These are phyloP conservation scores for Angomonas deanei DNA, from an alignment of 208 protist species.

Conservation along the genomic window DNA sequence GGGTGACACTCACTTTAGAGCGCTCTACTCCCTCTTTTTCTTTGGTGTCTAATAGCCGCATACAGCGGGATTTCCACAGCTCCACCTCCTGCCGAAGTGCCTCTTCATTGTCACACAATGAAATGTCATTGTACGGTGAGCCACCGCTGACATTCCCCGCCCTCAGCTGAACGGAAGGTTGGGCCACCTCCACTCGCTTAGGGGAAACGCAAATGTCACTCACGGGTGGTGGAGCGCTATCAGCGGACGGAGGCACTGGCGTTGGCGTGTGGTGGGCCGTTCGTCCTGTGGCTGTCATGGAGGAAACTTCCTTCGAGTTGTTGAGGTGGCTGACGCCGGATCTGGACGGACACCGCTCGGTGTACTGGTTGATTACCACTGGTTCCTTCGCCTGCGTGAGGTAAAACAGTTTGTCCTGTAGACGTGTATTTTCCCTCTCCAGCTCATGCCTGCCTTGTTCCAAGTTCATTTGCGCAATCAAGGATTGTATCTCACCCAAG, in stretches of 20 bases:
- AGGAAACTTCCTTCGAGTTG: too few species aligned
- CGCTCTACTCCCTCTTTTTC: background rate
- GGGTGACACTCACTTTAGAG: background rate
- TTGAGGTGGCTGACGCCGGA: too few species aligned
- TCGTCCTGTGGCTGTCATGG: too few species aligned
- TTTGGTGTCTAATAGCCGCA: conserved; percentile 22
- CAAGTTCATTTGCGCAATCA: conserved; percentile 7
- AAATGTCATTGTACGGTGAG: background rate
- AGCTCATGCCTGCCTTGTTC: conserved; percentile 8
- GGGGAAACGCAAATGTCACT: too few species aligned
- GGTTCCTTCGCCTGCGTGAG: background rate
- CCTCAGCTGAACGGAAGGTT: too few species aligned
- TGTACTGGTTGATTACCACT: background rate
- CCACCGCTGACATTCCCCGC: too few species aligned
- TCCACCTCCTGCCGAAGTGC: conserved; percentile 35
- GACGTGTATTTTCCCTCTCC: conserved; percentile 11
- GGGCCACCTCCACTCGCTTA: background rate
- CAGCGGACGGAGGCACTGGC: too few species aligned
- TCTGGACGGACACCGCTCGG: background rate
- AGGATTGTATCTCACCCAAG: conserved; percentile 9
- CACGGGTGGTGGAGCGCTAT: too few species aligned
- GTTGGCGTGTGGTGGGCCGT: too few species aligned
- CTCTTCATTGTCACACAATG: conserved; percentile 6
- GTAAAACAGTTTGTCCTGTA: conserved; percentile 9
- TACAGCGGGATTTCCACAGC: conserved; percentile 38